Base-by-base conservation (phyloP, 305 asterid genomes). In the Plantago coronopus region DNA sequence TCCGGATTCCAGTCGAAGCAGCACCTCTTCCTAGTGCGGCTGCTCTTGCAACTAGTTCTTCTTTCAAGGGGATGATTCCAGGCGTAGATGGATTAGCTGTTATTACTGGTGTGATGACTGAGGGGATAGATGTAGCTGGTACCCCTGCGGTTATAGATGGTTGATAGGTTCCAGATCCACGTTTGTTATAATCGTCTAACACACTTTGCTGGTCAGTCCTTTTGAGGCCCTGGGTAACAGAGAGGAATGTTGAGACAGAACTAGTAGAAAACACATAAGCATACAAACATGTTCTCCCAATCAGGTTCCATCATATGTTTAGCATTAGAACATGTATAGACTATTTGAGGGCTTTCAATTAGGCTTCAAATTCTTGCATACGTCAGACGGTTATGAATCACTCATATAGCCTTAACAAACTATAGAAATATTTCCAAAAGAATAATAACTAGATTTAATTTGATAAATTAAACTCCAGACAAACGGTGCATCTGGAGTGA, bases 21-120 rank as follows among this genome's bases (percentile, higher is more conserved):
- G 97, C 97, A 31, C 95, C 99, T 82, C 97, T 79, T 17, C 99
- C 97, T 3, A 93, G 89, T 40, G 97, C 99, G 29, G 97, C 97
- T 50, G 99, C 99, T 76, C 99, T 79, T 37, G 97, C 85, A 29
- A 93, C 87, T 46, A 93, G 82, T 78, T 89, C 97, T 75, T 93
- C 99, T 72, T 86, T 86, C 69, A 89, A 64, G 11, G 86, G 82
- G 63, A 89, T 79, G 63, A 75, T 76, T 38, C 83, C 95, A 68
- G 85, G 76, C 34, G 86, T 64, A 23, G 81, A 31, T 57, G 73
- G 67, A 64, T 49, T 79, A 34, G 81, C 27, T 25, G 82, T 19
- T 27, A 74, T 68, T 9, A 42, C 4, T 47, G 47, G 78, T 71
- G 78, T 66, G 17, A 23, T 63, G 0, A 67, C 47, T 22, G 67